These are phyloP conservation scores for Penicillium freii DNA, from an alignment of 2,329 filamentous ascomycete species.

Conservation along the genomic window DNA sequence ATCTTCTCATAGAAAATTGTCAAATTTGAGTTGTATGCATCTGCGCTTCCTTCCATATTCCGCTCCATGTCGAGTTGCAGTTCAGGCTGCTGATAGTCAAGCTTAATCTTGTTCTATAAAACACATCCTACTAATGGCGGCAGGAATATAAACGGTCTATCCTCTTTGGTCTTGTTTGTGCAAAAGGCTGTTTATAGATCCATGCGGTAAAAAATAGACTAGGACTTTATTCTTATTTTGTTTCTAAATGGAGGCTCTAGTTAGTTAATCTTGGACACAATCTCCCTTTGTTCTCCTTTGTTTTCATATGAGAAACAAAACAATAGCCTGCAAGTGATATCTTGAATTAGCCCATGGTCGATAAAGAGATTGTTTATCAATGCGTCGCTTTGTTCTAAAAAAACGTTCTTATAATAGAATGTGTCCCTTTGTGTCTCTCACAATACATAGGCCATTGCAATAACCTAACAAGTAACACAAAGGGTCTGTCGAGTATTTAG, in stretches of 20 bases:
- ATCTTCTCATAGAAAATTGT: neutral
- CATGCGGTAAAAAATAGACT: neutral
- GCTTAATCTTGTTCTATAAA: neutral
- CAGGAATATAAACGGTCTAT: neutral
- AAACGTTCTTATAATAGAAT: neutral
- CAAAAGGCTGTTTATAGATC: neutral
- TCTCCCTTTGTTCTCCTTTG: neutral
- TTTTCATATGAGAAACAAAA: neutral
- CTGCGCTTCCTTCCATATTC: neutral
- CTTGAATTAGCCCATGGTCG: neutral
- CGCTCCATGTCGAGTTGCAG: neutral
- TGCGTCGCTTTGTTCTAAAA: neutral
- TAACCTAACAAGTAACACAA: neutral
- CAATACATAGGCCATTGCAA: neutral
- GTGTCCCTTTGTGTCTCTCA: neutral
- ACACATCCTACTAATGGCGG: neutral
- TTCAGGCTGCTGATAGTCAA: neutral
- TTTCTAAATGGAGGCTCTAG: neutral
- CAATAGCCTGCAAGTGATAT: neutral
- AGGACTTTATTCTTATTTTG: neutral
- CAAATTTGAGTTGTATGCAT: neutral
- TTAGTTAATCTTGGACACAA: neutral
- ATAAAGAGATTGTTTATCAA: neutral
- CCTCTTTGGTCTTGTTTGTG: neutral
- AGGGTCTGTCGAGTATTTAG: neutral